phyloP scores from a whole-genome alignment of 352 stramenopile species.

The Phytophthora cryptogea region DNA sequence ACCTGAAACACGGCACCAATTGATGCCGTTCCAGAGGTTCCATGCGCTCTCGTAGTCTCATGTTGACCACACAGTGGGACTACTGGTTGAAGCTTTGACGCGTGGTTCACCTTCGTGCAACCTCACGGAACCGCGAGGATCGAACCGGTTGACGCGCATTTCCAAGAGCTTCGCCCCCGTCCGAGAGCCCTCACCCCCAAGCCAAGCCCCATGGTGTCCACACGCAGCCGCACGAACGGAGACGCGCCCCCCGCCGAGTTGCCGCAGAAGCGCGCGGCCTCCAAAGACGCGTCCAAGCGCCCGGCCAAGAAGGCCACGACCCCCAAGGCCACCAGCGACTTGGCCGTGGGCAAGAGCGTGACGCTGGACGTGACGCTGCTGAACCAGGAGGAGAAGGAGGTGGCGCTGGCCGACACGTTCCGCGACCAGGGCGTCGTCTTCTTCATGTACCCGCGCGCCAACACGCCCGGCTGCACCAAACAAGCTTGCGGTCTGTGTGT shows the following conservation, averaged over 20 bases:
- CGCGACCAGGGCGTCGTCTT: conserved; percentile 83
- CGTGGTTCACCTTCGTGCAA: conserved; percentile 29
- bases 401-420: conserved; percentile 70
- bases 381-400: conserved; percentile 69
- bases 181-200: not conserved
- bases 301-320: conserved; percentile 57
- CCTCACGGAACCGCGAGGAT: conserved; percentile 22
- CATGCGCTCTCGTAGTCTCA: not conserved
- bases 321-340: conserved; percentile 48
- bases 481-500: conserved; percentile 70
- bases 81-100: conserved; percentile 9
- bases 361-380: conserved; percentile 68
- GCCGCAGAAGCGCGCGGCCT: conserved; percentile 35
- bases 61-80: conserved; percentile 15
- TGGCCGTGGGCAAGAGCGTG: conserved; percentile 55
- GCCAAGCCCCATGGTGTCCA: conserved; percentile 49
- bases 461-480: conserved; percentile 88
- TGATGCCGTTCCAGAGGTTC: not conserved
- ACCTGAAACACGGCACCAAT: too few species aligned
- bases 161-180: conserved; percentile 10
- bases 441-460: conserved; percentile 90
- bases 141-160: conserved; percentile 18
- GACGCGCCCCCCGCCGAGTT: conserved; percentile 24
- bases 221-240: conserved; percentile 51
- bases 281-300: conserved; percentile 28